Conservation (phyloP, 2,329 filamentous ascomycete species). For the Pseudogymnoascus sp. region DNA sequence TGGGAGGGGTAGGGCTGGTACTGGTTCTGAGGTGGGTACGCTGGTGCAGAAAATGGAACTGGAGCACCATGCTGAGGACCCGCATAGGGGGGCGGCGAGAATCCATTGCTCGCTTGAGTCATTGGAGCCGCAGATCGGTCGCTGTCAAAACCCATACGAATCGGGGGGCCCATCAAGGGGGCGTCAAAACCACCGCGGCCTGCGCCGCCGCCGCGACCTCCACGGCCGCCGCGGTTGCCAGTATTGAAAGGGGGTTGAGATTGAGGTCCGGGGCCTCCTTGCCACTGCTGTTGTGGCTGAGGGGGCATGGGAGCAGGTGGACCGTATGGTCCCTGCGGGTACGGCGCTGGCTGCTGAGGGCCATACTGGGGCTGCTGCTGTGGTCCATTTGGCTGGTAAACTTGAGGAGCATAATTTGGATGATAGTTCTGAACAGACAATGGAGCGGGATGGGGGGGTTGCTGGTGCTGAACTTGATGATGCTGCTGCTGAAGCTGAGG, state of each 20-base stretch:
- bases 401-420: conserved; percentile 49
- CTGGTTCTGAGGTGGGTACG: conserved; percentile 16
- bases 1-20: conserved; percentile 34
- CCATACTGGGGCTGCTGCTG: conserved; percentile 32
- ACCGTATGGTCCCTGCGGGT: conserved; percentile 27
- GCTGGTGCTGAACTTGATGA: conserved; percentile 28
- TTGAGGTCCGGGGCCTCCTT: conserved; percentile 21
- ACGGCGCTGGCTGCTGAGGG: conserved; percentile 25
- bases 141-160: conserved; percentile 46
- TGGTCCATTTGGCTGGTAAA: conserved; percentile 32
- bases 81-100: conserved; percentile 28
- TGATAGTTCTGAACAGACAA: conserved; percentile 48
- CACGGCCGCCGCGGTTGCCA: conserved; percentile 18
- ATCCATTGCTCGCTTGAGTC: conserved; percentile 38
- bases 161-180: conserved; percentile 45
- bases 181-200: conserved; percentile 35
- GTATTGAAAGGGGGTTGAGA: conserved; percentile 32
- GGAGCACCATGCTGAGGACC: conserved; percentile 24
- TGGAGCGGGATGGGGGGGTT: conserved; percentile 31
- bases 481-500: conserved; percentile 21
- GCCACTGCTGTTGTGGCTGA: conserved; percentile 36
- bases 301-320: conserved; percentile 27
- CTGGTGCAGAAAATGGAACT: conserved; percentile 21
- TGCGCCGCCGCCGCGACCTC: conserved; percentile 29
- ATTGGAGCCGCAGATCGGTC: conserved; percentile 33